Conservation (phyloP, 2,329 filamentous ascomycete genomes). For the Aspergillus sergii region DNA sequence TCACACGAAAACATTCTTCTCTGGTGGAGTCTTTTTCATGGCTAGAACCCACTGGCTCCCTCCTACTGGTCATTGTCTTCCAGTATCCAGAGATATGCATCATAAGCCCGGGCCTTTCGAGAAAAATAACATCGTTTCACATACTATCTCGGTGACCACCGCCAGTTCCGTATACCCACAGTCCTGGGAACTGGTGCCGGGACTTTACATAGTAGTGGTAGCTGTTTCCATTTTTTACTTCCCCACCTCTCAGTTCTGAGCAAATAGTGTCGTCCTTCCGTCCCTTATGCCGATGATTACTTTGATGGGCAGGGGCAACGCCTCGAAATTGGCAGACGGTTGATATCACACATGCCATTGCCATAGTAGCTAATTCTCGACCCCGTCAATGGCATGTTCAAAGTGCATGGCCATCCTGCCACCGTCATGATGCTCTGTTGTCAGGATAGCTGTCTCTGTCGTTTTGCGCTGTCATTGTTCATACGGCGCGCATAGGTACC, state of each 20-base stretch:
- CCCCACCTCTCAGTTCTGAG: neutral
- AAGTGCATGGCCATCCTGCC: neutral
- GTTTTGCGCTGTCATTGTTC: neutral
- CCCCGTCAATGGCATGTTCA: constrained; percentile 1
- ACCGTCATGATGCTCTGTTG: neutral
- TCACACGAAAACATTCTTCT: neutral
- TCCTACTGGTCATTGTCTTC: neutral
- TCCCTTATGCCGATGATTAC: neutral
- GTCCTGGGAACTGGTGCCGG: neutral
- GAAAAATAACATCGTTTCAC: neutral
- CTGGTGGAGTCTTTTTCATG: neutral
- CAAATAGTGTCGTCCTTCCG: neutral
- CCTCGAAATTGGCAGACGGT: neutral
- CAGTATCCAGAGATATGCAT: neutral
- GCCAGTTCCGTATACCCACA: neutral
- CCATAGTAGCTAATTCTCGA: neutral
- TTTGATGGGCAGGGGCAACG: neutral
- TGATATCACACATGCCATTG: constrained; percentile 1
- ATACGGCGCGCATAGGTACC: neutral
- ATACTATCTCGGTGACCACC: neutral
- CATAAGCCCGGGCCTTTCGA: neutral
- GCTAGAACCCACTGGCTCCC: neutral
- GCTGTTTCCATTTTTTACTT: neutral
- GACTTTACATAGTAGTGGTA: neutral
- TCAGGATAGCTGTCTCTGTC: neutral